These are phyloP conservation scores for Dictyostelium purpureum DNA, from an alignment of 78 protist species.

Conservation along the genomic window DNA sequence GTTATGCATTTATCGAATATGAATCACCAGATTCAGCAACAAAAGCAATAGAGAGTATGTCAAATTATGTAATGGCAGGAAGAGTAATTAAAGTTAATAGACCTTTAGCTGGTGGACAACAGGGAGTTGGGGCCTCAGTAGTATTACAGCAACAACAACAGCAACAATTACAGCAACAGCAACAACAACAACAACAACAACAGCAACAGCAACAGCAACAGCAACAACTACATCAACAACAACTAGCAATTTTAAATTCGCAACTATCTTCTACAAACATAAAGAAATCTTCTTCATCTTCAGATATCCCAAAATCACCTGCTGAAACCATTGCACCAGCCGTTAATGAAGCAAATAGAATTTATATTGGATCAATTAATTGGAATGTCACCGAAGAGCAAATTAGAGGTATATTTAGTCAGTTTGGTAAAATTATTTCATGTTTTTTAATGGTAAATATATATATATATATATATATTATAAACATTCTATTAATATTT, in stretches of 20 bases:
- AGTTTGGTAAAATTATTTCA: slow-evolving; percentile 45
- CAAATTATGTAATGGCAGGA: slow-evolving; percentile 29
- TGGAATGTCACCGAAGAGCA: slow-evolving; percentile 71
- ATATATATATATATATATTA: not conserved
- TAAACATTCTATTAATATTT: not conserved
- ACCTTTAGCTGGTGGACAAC: slow-evolving; percentile 18
- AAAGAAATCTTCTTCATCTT: not conserved
- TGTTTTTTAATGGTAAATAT: slow-evolving; percentile 25
- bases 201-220: not conserved
- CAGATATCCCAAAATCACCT: not conserved
- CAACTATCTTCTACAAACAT: not conserved
- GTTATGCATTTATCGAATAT: slow-evolving; percentile 65
- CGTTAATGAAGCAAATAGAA: slow-evolving; percentile 12
- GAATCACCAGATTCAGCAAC: slow-evolving; percentile 30
- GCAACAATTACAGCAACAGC: not conserved
- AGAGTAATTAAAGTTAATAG: slow-evolving; percentile 55
- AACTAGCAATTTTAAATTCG: not conserved
- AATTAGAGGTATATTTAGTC: slow-evolving; percentile 29
- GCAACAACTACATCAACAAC: not conserved
- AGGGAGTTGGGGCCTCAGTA: not conserved
- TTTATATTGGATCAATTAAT: slow-evolving; percentile 60
- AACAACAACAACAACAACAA: not conserved
- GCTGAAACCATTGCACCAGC: not conserved
- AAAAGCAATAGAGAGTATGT: slow-evolving; percentile 39
- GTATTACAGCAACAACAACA: not conserved